Percentiles rank a stretch among this genome's conserved stretches.
phyloP scores from a whole-genome alignment of 2,329 filamentous ascomycete genomes.

The Dothideomycetes sp. region DNA sequence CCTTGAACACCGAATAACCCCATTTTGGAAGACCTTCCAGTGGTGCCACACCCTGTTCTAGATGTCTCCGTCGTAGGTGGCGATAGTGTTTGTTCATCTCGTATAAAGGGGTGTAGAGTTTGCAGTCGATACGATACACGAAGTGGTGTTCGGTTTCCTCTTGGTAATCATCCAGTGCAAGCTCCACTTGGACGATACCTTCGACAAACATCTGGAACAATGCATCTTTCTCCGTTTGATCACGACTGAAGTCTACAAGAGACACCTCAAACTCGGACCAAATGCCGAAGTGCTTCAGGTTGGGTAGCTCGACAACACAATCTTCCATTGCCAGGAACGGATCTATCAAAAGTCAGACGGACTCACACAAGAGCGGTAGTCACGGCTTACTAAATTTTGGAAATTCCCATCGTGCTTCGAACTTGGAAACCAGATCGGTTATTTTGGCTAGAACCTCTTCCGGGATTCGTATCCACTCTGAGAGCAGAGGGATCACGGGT shows the following conservation, averaged over 20 bases:
- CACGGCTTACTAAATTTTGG: not conserved
- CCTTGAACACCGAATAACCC: not conserved
- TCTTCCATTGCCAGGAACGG: not conserved
- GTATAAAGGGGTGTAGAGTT: not conserved
- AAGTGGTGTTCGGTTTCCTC: not conserved
- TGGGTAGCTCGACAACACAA: not conserved
- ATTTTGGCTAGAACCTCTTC: not conserved
- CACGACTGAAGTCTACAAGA: not conserved
- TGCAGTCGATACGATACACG: not conserved
- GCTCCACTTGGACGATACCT: not conserved
- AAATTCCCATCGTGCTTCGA: not conserved
- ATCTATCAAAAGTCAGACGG: not conserved
- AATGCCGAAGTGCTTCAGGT: not conserved
- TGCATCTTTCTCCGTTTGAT: not conserved
- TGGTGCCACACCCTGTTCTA: not conserved
- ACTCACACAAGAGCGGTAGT: not conserved
- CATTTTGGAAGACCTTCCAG: not conserved
- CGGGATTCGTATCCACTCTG: not conserved
- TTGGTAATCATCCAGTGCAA: not conserved
- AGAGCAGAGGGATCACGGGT: not conserved
- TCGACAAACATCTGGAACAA: not conserved
- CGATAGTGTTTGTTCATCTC: slow-evolving; percentile 1
- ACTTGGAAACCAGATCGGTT: not conserved
- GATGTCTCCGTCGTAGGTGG: slow-evolving; percentile 1
- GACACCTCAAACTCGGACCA: not conserved